Evolutionary conservation across 2,329 filamentous ascomycete genomes (phyloP).

Genomic region (Cladobotryum protrusum): DNA sequence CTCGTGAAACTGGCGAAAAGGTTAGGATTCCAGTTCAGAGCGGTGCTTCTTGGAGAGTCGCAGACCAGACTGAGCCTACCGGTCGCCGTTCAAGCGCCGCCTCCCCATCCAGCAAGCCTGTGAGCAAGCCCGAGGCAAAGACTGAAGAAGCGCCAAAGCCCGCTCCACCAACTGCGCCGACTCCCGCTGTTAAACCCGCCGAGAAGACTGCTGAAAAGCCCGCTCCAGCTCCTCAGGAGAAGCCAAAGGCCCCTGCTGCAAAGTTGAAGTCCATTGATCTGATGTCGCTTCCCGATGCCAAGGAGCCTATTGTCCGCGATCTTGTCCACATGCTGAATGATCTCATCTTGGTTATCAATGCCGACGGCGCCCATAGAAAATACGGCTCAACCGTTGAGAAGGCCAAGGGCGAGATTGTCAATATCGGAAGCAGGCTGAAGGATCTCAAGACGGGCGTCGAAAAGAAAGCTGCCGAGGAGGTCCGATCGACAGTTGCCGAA

Average conservation of each 20-base stretch:
- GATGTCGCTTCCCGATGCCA: constrained; percentile 65
- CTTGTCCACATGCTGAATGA: constrained; percentile 94
- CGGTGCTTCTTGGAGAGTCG: constrained; percentile 74
- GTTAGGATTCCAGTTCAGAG: constrained; percentile 81
- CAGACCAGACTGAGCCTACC: constrained; percentile 51
- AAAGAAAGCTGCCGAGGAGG: constrained; percentile 66
- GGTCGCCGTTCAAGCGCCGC: constrained; percentile 58
- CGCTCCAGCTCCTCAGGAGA: constrained; percentile 17
- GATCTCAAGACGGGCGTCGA: constrained; percentile 64
- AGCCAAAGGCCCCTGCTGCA: constrained; percentile 19
- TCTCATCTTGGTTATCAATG: constrained; percentile 88
- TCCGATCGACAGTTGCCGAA: constrained; percentile 63
- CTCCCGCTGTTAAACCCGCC: constrained; percentile 22
- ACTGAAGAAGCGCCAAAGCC: constrained; percentile 18
- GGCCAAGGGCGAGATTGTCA: constrained; percentile 75
- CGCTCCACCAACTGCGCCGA: not conserved
- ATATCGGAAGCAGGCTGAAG: constrained; percentile 72
- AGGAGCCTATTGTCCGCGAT: constrained; percentile 85
- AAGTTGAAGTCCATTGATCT: constrained; percentile 66
- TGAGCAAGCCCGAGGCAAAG: constrained; percentile 22
- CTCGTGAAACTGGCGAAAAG: constrained; percentile 56
- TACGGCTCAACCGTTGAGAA: constrained; percentile 74
- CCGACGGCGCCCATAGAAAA: constrained; percentile 69
- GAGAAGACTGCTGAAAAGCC: constrained; percentile 24
- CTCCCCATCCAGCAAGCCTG: constrained; percentile 23